These are phyloP conservation scores for Plantago rigida DNA, from an alignment of 305 asterid genomes.

Conservation along the genomic window DNA sequence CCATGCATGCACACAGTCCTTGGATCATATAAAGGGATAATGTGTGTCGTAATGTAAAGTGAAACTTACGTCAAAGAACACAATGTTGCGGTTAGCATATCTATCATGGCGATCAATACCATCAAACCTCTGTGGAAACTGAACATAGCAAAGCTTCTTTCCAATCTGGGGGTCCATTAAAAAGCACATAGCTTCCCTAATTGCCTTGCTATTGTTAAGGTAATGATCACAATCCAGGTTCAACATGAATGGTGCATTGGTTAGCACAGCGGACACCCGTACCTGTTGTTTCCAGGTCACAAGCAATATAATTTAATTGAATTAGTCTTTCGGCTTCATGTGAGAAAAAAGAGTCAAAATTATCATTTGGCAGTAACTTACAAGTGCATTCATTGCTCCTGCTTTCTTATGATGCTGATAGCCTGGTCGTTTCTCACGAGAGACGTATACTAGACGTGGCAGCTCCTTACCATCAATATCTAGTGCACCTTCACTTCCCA, in stretches of 20 bases:
- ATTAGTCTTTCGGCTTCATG: conserved; percentile 1
- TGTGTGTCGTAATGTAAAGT: background rate
- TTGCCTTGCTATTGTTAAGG: conserved; percentile 72
- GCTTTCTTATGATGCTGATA: conserved; percentile 80
- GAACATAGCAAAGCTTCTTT: conserved; percentile 75
- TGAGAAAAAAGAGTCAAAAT: conserved; percentile 2
- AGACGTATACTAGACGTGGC: conserved; percentile 64
- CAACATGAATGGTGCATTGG: conserved; percentile 73
- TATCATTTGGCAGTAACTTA: conserved; percentile 24
- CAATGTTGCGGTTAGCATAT: conserved; percentile 75
- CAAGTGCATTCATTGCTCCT: conserved; percentile 77
- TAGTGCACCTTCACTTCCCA: conserved; percentile 78
- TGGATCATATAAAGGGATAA: background rate
- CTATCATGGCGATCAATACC: conserved; percentile 80
- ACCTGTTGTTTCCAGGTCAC: conserved; percentile 34
- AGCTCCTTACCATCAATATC: conserved; percentile 77
- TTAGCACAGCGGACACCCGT: conserved; percentile 68
- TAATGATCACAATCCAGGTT: conserved; percentile 85
- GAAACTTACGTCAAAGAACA: conserved; percentile 66
- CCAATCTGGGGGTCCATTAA: conserved; percentile 77
- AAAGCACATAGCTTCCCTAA: conserved; percentile 77
- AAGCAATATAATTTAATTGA: conserved; percentile 13
- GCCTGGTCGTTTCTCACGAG: conserved; percentile 80
- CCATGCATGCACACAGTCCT: background rate
- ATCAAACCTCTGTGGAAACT: conserved; percentile 71